Evolutionary conservation across 208 protist species (phyloP).

Genomic region (Acanthamoeba castellanii): DNA sequence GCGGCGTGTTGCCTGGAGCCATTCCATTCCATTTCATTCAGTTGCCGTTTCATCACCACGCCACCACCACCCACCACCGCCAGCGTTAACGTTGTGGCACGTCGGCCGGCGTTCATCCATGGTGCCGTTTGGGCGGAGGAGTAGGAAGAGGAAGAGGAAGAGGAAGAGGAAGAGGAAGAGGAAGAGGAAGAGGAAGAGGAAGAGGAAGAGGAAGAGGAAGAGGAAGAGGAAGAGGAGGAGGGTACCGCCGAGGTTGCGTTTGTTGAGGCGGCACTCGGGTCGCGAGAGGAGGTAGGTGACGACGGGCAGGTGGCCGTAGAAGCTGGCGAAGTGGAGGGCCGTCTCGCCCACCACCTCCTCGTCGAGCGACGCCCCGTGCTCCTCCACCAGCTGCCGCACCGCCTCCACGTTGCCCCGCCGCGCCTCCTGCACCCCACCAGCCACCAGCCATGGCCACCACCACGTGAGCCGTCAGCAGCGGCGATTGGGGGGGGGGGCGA

Average conservation of each 20-base stretch:
- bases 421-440: background rate
- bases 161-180: background rate
- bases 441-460: background rate
- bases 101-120: no score
- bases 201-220: background rate
- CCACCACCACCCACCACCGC: no score
- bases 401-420: constrained; percentile 30
- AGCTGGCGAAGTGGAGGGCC: constrained; percentile 54
- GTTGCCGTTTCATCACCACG: no score
- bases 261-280: constrained; percentile 6
- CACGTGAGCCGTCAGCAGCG: background rate
- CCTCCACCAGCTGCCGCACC: constrained; percentile 43
- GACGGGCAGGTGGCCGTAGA: constrained; percentile 57
- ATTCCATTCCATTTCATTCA: no score
- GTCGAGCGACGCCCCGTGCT: background rate
- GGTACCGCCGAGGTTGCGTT: constrained; percentile 28
- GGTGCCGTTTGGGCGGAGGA: no score
- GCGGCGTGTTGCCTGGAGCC: constrained; percentile 54
- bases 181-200: background rate
- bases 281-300: constrained; percentile 19
- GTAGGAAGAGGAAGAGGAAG: no score
- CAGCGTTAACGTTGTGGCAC: background rate
- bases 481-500: no score
- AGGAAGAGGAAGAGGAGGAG: constrained; percentile 9
- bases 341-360: constrained; percentile 14